Percentiles rank a stretch among this genome's conserved stretches.
Evolutionary conservation across 2,329 filamentous ascomycete genomes (phyloP).

Genomic region (Monilinia laxa): DNA sequence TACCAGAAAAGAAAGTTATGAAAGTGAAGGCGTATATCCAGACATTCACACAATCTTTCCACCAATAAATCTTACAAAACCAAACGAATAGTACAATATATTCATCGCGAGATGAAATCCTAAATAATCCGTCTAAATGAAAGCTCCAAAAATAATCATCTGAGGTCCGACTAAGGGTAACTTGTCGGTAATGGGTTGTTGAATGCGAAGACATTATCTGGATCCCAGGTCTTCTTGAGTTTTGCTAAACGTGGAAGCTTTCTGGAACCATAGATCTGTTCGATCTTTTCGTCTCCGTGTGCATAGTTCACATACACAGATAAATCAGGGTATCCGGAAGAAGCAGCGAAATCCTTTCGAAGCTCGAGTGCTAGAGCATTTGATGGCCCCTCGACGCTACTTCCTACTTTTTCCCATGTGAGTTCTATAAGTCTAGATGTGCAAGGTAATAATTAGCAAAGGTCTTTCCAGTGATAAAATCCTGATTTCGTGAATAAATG

Average conservation of each 20-base stretch:
- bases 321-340: neutral
- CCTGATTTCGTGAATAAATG: neutral
- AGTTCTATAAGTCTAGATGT: neutral
- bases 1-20: too few species aligned
- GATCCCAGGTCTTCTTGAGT: neutral
- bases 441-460: neutral
- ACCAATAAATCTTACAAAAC: too few species aligned
- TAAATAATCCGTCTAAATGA: too few species aligned
- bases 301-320: neutral
- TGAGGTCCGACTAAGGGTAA: neutral
- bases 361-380: neutral
- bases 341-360: neutral
- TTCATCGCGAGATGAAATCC: too few species aligned
- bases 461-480: neutral
- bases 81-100: too few species aligned
- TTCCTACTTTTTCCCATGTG: neutral
- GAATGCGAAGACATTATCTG: neutral
- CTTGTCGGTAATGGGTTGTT: neutral
- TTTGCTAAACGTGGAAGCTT: neutral
- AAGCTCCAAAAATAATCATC: too few species aligned
- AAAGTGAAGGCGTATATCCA: too few species aligned
- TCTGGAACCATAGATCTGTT: neutral
- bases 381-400: too few species aligned
- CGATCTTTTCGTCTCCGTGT: neutral
- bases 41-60: too few species aligned